Evolutionary conservation across 2,329 filamentous ascomycete genomes (phyloP).

Genomic region (Nakataea oryzae): DNA sequence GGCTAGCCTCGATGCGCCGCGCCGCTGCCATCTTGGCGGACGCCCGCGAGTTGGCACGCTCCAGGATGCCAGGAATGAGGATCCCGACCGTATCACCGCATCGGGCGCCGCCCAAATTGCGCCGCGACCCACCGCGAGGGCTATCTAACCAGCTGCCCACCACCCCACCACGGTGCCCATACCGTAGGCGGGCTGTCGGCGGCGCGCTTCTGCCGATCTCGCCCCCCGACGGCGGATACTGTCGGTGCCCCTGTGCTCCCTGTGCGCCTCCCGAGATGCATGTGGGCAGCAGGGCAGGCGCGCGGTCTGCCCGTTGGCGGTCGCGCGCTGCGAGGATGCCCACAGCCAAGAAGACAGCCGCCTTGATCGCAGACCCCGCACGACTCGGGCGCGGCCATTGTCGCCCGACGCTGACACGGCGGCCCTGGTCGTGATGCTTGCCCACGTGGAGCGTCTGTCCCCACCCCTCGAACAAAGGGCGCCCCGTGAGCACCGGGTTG

Average conservation of each 20-base stretch:
- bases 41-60: background rate
- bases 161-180: background rate
- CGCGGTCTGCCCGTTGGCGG: background rate
- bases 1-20: background rate
- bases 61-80: background rate
- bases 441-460: too few species aligned
- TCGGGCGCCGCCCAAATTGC: background rate
- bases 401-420: too few species aligned
- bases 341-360: background rate
- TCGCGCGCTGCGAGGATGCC: background rate
- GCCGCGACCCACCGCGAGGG: background rate
- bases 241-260: too few species aligned
- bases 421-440: too few species aligned
- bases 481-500: too few species aligned
- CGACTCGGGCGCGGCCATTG: too few species aligned
- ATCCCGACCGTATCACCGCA: background rate
- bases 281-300: background rate
- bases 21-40: background rate
- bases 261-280: background rate
- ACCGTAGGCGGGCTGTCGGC: background rate
- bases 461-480: too few species aligned
- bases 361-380: too few species aligned
- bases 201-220: too few species aligned
- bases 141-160: background rate
- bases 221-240: too few species aligned